These are phyloP conservation scores for Chalciporus piperatus DNA, from an alignment of 768 basidiomycete genomes.

Conservation along the genomic window DNA sequence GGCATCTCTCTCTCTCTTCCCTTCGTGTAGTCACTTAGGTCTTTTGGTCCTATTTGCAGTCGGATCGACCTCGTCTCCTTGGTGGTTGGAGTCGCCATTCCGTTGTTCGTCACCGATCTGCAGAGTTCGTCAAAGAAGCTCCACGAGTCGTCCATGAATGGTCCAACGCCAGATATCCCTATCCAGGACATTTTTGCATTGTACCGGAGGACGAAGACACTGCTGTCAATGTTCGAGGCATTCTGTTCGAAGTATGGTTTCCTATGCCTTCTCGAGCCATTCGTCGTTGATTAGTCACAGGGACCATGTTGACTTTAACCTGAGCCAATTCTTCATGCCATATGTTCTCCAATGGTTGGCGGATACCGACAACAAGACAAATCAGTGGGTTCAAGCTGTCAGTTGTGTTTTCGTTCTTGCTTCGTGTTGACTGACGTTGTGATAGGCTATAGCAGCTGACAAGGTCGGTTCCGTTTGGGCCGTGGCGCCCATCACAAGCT, in stretches of 20 bases:
- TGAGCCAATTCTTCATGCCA: slow-evolving; percentile 78
- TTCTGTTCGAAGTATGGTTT: slow-evolving; percentile 72
- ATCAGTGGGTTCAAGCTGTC: slow-evolving; percentile 91
- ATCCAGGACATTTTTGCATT: slow-evolving; percentile 89
- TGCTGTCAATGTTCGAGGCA: slow-evolving; percentile 77
- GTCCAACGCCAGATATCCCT: slow-evolving; percentile 81
- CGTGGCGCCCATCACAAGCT: neutral
- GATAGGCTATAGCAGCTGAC: slow-evolving; percentile 77
- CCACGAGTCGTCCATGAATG: slow-evolving; percentile 82
- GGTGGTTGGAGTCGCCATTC: slow-evolving; percentile 64
- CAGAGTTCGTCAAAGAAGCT: slow-evolving; percentile 68
- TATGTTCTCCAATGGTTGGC: slow-evolving; percentile 86
- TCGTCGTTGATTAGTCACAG: slow-evolving; percentile 32
- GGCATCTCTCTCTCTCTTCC: slow-evolving; percentile 17
- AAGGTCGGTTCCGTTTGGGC: slow-evolving; percentile 46
- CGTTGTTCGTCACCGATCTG: slow-evolving; percentile 64
- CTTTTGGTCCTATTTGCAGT: slow-evolving; percentile 33
- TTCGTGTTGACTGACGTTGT: slow-evolving; percentile 7
- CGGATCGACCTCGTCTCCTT: slow-evolving; percentile 75
- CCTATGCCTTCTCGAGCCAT: neutral
- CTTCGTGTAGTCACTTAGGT: neutral
- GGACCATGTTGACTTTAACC: slow-evolving; percentile 59
- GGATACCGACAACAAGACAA: slow-evolving; percentile 87
- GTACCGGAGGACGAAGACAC: slow-evolving; percentile 71
- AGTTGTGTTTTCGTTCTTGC: slow-evolving; percentile 32